A percentile compares a stretch with the other conserved stretches of the same genome.
Conservation (phyloP, 1,139 yeast genomes). For the Pichia sorboxylosa region DNA sequence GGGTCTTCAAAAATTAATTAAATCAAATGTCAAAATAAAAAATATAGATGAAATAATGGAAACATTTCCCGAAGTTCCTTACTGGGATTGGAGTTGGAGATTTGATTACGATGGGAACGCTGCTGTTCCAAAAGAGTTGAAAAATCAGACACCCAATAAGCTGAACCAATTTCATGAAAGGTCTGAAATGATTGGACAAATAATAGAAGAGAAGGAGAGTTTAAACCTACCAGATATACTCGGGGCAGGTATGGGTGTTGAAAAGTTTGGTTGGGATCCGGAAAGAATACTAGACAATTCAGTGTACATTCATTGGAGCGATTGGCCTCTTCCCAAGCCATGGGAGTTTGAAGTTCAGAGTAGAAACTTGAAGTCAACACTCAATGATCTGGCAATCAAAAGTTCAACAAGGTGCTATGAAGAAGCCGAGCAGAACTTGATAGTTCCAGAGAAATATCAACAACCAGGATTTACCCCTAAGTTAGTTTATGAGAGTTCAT, state of each 20-base stretch:
- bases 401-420: too few species aligned
- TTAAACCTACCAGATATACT: neutral
- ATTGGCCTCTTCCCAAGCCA: conserved; percentile 25
- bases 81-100: conserved; percentile 21
- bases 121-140: neutral
- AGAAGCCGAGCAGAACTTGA: neutral
- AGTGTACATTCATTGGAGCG: conserved; percentile 24
- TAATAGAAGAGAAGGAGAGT: neutral
- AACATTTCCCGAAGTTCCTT: conserved; percentile 13
- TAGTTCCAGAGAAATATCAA: too few species aligned
- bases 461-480: too few species aligned
- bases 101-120: conserved; percentile 5
- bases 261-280: conserved; percentile 19
- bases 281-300: conserved; percentile 21
- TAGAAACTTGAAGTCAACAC: too few species aligned
- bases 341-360: conserved; percentile 15
- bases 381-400: too few species aligned
- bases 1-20: conserved; percentile 4
- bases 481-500: too few species aligned
- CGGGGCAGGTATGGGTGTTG: conserved; percentile 8
- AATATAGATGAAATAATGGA: conserved; percentile 9
- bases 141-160: conserved; percentile 3
- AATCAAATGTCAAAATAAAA: conserved; percentile 3
- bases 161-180: too few species aligned
- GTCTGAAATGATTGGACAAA: too few species aligned